Evolutionary conservation across 2,329 filamentous ascomycete species (phyloP), one percentile per base, ranked within the genome.

Genomic region (Pseudopithomyces chartarum): DNA sequence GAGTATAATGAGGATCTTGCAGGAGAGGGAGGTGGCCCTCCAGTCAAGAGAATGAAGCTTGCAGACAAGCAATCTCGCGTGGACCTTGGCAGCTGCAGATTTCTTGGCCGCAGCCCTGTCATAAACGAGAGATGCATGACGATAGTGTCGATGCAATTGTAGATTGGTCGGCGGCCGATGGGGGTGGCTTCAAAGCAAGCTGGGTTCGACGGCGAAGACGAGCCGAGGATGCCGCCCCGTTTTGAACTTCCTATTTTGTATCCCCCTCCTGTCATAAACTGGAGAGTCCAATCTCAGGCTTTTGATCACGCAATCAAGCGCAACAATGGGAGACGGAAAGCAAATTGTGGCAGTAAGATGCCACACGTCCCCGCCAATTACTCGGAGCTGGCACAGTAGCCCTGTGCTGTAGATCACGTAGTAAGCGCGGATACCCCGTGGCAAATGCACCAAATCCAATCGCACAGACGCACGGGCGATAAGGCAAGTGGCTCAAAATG

Each of bases 1-100:
- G 48, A 36, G 43, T 36, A 47, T 40, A 39, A 52, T 52, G 38
- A 56, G 54, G 57, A 59, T 60, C 58, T 59, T 33, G 59, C 52
- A 57, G 57, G 49, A 61, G 47, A 58, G 59, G 57, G 57, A 57
- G 58, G 42, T 42, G 49, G 51, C 54, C 56, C 53, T 52, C 59
- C 65, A 64, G 47, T 69, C 60, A 71, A 63, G 56, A 63, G 55
- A 29, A 47, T 45, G 51, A 56, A 46, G 55, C 48, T 38, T 29
- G 23, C 38, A 51, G 42, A 42, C 58, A 73, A 71, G 69, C 66
- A 54, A 68, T 62, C 40, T 56, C 58, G 56, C 55, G 62, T 63
- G 60, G 55, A 49, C 20, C 67, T 71, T 71, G 68, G 65, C 64
- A 45, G 53, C 53, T 56, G 56, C 58, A 63, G 58, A 64, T 62